Conservation (phyloP, 257 asterid species). For the Petunia axillaris region DNA sequence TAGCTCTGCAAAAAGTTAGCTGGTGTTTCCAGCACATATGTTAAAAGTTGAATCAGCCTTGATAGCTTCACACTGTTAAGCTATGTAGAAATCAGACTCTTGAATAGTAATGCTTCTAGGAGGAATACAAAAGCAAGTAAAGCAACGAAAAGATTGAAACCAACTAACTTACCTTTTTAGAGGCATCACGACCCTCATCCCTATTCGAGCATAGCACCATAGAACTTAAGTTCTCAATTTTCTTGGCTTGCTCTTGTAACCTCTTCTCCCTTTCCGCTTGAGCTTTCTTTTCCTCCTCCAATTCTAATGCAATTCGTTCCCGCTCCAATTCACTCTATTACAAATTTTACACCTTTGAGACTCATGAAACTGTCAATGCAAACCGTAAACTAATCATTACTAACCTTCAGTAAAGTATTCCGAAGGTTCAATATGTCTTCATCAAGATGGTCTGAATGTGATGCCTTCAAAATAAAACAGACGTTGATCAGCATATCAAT, state of each 20-base stretch:
- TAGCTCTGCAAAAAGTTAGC: background rate
- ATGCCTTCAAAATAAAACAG: conserved; percentile 56
- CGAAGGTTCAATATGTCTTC: conserved; percentile 84
- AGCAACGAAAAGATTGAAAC: conserved; percentile 9
- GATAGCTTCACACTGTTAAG: background rate
- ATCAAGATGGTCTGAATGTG: conserved; percentile 83
- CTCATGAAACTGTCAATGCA: conserved; percentile 7
- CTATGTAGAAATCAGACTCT: conserved; percentile 15
- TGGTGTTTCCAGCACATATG: background rate
- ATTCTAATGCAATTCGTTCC: conserved; percentile 91
- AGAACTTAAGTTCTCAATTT: conserved; percentile 85
- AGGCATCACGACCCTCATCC: conserved; percentile 59
- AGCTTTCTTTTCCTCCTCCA: conserved; percentile 96
- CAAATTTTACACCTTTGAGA: conserved; percentile 18
- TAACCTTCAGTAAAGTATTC: conserved; percentile 89
- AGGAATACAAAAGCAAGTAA: conserved; percentile 14
- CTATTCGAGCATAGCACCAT: conserved; percentile 81
- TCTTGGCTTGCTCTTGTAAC: conserved; percentile 91
- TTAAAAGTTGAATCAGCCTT: background rate
- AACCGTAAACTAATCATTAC: conserved; percentile 25
- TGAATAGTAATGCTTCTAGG: conserved; percentile 18
- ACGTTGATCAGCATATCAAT: conserved; percentile 35
- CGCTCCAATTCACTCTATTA: conserved; percentile 90
- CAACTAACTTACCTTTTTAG: conserved; percentile 60
- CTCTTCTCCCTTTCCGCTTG: conserved; percentile 89